A percentile compares a stretch with the other conserved stretches of the same genome.
Conservation (phyloP, 23 red algal species). For the Cyanidium caldarium region DNA sequence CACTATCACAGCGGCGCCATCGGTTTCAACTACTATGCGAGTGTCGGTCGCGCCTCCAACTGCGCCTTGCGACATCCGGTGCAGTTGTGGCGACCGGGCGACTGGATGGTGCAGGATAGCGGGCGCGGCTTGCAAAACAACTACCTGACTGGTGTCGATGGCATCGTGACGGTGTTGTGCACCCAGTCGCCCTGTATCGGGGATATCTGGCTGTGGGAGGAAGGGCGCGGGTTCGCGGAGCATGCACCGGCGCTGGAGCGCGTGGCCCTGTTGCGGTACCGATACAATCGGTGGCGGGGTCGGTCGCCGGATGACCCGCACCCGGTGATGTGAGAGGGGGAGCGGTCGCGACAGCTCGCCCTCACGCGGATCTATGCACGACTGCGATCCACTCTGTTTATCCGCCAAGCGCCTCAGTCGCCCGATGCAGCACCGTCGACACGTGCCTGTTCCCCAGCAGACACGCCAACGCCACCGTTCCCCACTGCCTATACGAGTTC, state of each 20-base stretch:
- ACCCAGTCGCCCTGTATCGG: neutral
- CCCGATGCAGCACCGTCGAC: no score
- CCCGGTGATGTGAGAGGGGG: no score
- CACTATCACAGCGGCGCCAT: neutral
- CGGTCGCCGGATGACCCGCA: neutral
- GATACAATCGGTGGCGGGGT: neutral
- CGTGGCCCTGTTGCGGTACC: neutral
- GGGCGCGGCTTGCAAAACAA: neutral
- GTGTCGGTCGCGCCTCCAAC: neutral
- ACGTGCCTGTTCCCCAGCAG: no score
- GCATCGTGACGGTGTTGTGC: neutral
- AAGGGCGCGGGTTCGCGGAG: neutral
- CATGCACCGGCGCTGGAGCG: neutral
- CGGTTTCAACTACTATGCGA: constrained; percentile 4
- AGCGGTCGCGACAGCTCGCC: no score
- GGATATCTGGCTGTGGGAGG: neutral
- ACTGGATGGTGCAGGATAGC: constrained; percentile 3
- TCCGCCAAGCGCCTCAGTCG: no score
- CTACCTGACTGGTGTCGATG: neutral
- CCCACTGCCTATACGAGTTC: no score
- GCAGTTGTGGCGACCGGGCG: neutral
- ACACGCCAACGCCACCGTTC: no score
- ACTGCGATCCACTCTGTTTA: no score
- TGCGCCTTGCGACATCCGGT: neutral
- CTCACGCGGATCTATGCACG: no score